Percentiles rank a stretch among this genome's conserved stretches.
Evolutionary conservation across 2,329 filamentous ascomycete species (phyloP).

Genomic region (Curvularia sp.): DNA sequence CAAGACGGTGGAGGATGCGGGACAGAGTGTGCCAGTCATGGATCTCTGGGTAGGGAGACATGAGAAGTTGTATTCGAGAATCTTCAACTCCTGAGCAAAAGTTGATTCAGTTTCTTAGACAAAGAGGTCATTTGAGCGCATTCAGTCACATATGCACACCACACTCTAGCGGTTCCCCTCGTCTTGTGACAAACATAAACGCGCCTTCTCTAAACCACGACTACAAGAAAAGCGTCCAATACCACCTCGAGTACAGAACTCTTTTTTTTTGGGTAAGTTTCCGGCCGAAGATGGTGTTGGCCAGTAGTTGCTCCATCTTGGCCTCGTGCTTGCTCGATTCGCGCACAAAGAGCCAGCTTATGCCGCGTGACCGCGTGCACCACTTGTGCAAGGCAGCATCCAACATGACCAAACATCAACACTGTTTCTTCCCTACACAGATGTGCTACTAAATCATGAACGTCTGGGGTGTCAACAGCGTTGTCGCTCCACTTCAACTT

Average conservation of each 20-base stretch:
- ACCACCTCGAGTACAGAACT: too few relatives aligned
- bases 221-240: background rate
- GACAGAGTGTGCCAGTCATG: constrained; percentile 77
- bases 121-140: background rate
- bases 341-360: constrained; percentile 14
- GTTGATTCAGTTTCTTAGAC: background rate
- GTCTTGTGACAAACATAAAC: background rate
- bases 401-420: background rate
- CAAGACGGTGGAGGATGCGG: constrained; percentile 69
- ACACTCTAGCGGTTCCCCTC: background rate
- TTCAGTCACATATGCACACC: background rate
- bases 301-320: constrained; percentile 4
- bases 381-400: background rate
- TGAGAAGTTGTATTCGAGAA: constrained; percentile 82
- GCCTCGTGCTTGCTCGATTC: constrained; percentile 27
- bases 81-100: constrained; percentile 75
- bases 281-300: background rate
- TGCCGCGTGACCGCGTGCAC: constrained; percentile 22
- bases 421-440: background rate
- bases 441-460: background rate
- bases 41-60: constrained; percentile 85
- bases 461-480: background rate
- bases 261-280: background rate
- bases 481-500: constrained; percentile 7
- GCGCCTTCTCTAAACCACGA: background rate